Conservation (phyloP, 192 early-diverging fungal genomes). For the Chytriomyces sp. region DNA sequence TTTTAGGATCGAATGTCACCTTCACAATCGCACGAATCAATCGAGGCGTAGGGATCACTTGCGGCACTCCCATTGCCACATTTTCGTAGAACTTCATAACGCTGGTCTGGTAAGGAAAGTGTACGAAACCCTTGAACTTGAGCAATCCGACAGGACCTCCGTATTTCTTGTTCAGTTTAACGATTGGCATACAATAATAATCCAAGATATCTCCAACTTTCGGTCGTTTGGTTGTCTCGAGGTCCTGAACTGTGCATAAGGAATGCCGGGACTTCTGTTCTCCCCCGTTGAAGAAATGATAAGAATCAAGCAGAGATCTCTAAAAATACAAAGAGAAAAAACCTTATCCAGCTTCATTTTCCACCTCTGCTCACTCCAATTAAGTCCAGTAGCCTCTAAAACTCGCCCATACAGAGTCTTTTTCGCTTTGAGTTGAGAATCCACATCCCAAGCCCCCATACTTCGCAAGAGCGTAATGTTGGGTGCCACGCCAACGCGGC, state of each 20-base stretch:
- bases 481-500: not conserved
- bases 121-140: conserved; percentile 23
- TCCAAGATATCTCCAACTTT: conserved; percentile 14
- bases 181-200: conserved; percentile 23
- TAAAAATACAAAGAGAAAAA: not conserved
- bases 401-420: not conserved
- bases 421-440: not conserved
- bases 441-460: conserved; percentile 23
- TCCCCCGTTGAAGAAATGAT: not conserved
- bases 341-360: not conserved
- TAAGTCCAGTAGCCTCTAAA: not conserved
- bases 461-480: conserved; percentile 11
- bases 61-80: conserved; percentile 19
- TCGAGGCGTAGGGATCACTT: conserved; percentile 20
- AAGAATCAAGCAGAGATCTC: not conserved
- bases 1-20: not conserved
- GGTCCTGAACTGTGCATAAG: not conserved
- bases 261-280: not conserved
- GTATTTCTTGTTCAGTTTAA: conserved; percentile 14
- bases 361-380: not conserved
- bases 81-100: conserved; percentile 38
- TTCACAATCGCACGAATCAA: conserved; percentile 3
- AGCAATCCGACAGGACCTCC: conserved; percentile 17
- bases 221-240: not conserved
- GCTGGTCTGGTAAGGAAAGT: conserved; percentile 25